Percentiles rank a stretch among this genome's conserved stretches.
phyloP scores from a whole-genome alignment of 352 stramenopile species.

The Phytophthora chlamydospora region DNA sequence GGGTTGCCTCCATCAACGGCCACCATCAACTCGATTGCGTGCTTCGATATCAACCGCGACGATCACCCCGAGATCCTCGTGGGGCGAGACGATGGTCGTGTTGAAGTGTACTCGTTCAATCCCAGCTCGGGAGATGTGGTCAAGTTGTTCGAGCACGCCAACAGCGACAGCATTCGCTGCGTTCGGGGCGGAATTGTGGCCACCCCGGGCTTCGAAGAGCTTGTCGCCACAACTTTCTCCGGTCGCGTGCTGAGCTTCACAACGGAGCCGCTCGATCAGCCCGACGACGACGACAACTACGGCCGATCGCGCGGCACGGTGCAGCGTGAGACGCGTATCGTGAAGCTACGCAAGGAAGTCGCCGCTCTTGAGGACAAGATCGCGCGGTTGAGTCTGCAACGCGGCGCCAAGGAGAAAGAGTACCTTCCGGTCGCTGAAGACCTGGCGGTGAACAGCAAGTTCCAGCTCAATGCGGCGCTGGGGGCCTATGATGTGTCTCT shows the following conservation, averaged over 20 bases:
- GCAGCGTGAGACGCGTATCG: constrained; percentile 77
- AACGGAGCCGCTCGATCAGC: constrained; percentile 79
- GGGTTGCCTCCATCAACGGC: constrained; percentile 31
- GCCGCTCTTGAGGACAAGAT: constrained; percentile 73
- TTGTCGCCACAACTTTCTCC: constrained; percentile 82
- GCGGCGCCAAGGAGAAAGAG: constrained; percentile 59
- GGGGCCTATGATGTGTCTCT: constrained; percentile 82
- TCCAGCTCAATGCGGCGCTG: constrained; percentile 71
- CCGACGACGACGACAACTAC: constrained; percentile 75
- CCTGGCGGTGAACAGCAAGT: constrained; percentile 79
- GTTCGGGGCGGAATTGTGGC: constrained; percentile 75
- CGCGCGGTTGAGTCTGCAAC: constrained; percentile 55
- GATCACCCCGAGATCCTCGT: constrained; percentile 79
- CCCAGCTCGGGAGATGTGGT: constrained; percentile 44
- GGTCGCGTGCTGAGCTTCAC: constrained; percentile 84
- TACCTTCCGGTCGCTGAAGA: constrained; percentile 76
- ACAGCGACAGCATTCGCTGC: constrained; percentile 76
- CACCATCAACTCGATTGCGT: constrained; percentile 78
- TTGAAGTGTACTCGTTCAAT: constrained; percentile 82
- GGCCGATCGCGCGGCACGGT: constrained; percentile 77
- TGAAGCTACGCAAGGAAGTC: constrained; percentile 85
- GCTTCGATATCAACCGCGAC: constrained; percentile 85
- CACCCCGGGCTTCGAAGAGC: constrained; percentile 74
- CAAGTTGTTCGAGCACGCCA: constrained; percentile 73
- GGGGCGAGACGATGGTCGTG: constrained; percentile 75